A percentile compares a stretch with the other conserved stretches of the same genome.
Evolutionary conservation across 208 protist species (phyloP).

Genomic region (Acanthamoeba polyphaga): DNA sequence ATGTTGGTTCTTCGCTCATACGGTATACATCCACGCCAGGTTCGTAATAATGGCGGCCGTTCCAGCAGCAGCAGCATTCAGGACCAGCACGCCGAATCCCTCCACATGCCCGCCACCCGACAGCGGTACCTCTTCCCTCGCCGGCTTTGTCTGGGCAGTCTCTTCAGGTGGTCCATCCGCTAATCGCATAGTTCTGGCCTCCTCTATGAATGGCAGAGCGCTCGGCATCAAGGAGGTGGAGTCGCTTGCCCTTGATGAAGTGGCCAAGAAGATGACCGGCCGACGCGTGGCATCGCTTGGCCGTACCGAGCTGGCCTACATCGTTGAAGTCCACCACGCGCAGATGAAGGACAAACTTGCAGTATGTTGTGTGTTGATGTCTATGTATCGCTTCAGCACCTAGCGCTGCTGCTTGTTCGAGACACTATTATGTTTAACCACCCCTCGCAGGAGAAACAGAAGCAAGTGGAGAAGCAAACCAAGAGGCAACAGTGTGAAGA

Average conservation of each 20-base stretch:
- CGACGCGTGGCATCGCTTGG: neutral
- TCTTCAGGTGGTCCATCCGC: too few species aligned
- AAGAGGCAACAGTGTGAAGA: neutral
- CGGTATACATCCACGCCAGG: neutral
- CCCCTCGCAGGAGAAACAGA: neutral
- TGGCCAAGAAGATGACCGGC: conserved; percentile 11
- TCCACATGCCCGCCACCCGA: neutral
- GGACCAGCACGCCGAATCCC: neutral
- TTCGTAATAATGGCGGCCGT: neutral
- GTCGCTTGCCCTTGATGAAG: neutral
- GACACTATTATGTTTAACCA: neutral
- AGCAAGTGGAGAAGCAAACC: neutral
- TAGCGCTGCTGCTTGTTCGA: too few species aligned
- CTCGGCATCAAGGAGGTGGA: neutral
- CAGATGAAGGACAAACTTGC: neutral
- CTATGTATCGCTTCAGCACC: neutral
- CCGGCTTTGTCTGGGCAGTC: neutral
- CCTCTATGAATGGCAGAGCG: neutral
- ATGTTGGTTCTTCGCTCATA: neutral
- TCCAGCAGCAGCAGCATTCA: neutral
- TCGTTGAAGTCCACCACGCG: neutral
- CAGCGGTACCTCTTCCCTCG: neutral
- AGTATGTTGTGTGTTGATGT: neutral
- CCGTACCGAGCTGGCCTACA: neutral
- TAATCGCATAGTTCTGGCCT: neutral